A percentile compares a stretch with the other conserved stretches of the same genome.
phyloP scores from a whole-genome alignment of 192 early-diverging fungal genomes.

The Obelidium mucronatum region DNA sequence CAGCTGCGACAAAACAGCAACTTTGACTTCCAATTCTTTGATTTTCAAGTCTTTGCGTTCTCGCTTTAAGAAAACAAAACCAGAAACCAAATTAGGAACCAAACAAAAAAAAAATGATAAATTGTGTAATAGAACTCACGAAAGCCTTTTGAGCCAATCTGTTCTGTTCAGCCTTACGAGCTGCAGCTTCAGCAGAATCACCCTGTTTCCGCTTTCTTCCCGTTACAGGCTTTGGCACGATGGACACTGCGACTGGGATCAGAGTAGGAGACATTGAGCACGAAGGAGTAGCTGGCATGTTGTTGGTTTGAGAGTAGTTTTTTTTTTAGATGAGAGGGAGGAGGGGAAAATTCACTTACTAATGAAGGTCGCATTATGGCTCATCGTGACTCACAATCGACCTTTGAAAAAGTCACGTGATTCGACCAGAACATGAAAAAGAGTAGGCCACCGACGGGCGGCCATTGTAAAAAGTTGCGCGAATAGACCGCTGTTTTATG shows the following conservation, averaged over 20 bases:
- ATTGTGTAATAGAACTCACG: not conserved
- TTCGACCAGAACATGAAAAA: too few relatives aligned
- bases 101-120: not conserved
- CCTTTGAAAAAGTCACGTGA: too few relatives aligned
- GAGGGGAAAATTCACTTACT: too few relatives aligned
- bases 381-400: not conserved
- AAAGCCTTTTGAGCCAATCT: slow-evolving; percentile 3
- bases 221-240: not conserved
- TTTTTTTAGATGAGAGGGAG: too few relatives aligned
- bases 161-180: slow-evolving; percentile 6
- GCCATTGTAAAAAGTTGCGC: too few relatives aligned
- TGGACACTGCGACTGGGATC: not conserved
- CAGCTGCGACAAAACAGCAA: not conserved
- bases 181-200: not conserved
- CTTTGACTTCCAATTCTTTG: slow-evolving; percentile 1
- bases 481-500: too few relatives aligned
- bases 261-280: not conserved
- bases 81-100: not conserved
- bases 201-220: not conserved
- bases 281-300: too few relatives aligned
- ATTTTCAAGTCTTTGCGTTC: not conserved
- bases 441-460: too few relatives aligned
- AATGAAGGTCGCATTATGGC: not conserved
- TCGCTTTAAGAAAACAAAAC: not conserved
- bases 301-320: too few relatives aligned